phyloP scores from a whole-genome alignment of 495 filamentous ascomycete species.

The Parmelia sp. region DNA sequence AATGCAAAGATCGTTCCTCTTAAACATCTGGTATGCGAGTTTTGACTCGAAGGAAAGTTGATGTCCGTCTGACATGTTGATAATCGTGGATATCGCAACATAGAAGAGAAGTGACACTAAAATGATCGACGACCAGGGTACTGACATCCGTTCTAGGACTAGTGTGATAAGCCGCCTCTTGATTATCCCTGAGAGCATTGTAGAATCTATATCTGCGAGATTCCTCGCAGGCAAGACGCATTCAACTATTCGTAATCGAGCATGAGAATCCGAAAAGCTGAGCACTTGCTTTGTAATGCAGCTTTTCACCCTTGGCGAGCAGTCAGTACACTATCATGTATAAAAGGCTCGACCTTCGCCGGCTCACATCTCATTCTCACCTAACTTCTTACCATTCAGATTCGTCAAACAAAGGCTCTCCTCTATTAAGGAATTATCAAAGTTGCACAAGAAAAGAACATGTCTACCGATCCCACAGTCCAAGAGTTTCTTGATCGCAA shows the following conservation, averaged over 20 bases:
- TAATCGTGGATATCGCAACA: too few relatives aligned
- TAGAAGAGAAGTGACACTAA: too few relatives aligned
- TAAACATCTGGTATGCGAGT: too few relatives aligned
- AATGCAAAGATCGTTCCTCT: too few relatives aligned
- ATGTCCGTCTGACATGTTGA: too few relatives aligned
- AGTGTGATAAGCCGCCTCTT: background rate
- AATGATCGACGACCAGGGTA: constrained; percentile 3
- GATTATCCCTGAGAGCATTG: too few relatives aligned
- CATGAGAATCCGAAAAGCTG: background rate
- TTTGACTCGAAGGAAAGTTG: too few relatives aligned
- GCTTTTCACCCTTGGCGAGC: background rate
- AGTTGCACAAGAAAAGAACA: too few relatives aligned
- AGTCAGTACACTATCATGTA: background rate
- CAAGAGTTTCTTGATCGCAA: constrained; percentile 3
- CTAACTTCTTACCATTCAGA: too few relatives aligned
- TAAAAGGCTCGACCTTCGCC: background rate
- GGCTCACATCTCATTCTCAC: background rate
- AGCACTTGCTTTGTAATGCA: background rate
- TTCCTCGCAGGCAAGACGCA: background rate
- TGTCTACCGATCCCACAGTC: background rate
- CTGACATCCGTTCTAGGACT: background rate
- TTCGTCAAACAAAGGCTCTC: too few relatives aligned
- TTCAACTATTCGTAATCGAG: background rate
- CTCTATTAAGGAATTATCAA: too few relatives aligned
- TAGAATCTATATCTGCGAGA: too few relatives aligned